phyloP scores from a whole-genome alignment of 805 yeast species.

The Hanseniaspora taiwanica region DNA sequence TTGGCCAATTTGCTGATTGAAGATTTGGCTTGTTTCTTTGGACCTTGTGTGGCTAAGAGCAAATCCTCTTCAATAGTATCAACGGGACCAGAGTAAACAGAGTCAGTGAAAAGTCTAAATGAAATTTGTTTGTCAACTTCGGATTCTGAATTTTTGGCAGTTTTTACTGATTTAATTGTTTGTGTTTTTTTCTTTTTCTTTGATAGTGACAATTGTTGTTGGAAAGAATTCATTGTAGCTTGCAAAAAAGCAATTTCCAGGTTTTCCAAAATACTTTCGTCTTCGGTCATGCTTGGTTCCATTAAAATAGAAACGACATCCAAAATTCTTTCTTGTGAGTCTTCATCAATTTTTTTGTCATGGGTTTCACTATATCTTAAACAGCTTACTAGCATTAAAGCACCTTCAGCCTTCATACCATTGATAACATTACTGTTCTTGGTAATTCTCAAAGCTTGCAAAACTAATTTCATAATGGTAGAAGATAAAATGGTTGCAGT shows the following conservation, averaged over 20 bases:
- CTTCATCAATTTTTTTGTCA: slow-evolving; percentile 79
- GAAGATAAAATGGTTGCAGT: slow-evolving; percentile 79
- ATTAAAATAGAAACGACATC: slow-evolving; percentile 73
- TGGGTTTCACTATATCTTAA: slow-evolving; percentile 69
- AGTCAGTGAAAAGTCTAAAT: slow-evolving; percentile 63
- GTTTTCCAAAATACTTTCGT: slow-evolving; percentile 33
- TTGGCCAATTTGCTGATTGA: slow-evolving; percentile 71
- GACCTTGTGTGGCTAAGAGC: slow-evolving; percentile 34
- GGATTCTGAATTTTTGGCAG: slow-evolving; percentile 50
- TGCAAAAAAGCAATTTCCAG: slow-evolving; percentile 64
- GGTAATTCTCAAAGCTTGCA: slow-evolving; percentile 53
- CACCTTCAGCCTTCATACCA: slow-evolving; percentile 88
- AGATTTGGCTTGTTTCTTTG: slow-evolving; percentile 38
- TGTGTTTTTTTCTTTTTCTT: slow-evolving; percentile 23
- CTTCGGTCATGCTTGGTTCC: slow-evolving; percentile 29
- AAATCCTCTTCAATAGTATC: slow-evolving; percentile 48
- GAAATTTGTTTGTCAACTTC: slow-evolving; percentile 57
- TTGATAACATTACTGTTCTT: slow-evolving; percentile 47
- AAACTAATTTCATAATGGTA: slow-evolving; percentile 74
- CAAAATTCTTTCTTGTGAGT: slow-evolving; percentile 86
- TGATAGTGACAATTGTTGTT: slow-evolving; percentile 47
- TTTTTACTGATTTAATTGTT: background rate
- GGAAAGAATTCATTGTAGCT: slow-evolving; percentile 79
- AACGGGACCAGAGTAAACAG: slow-evolving; percentile 20
- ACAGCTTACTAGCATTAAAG: slow-evolving; percentile 83